Conservation (phyloP, 495 filamentous ascomycete species). For the Penicillium fimorum region DNA sequence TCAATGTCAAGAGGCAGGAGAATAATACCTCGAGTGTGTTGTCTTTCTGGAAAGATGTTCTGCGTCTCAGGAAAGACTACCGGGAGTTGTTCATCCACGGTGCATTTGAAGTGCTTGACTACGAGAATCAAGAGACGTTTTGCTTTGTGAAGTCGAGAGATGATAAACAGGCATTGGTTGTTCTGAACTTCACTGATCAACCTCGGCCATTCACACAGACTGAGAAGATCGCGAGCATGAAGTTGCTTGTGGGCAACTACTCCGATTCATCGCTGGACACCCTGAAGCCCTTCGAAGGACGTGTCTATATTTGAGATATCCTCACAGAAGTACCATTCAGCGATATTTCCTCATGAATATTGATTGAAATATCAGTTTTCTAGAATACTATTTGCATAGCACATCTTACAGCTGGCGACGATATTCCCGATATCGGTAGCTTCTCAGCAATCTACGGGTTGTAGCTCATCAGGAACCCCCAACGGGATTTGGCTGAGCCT, state of each 20-base stretch:
- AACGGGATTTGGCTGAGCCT: background rate
- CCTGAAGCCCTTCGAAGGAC: slow-evolving; percentile 23
- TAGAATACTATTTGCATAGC: background rate
- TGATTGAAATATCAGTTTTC: background rate
- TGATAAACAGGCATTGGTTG: slow-evolving; percentile 15
- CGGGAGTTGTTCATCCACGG: slow-evolving; percentile 55
- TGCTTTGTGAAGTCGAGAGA: slow-evolving; percentile 22
- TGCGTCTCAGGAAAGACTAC: slow-evolving; percentile 48
- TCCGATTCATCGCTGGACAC: background rate
- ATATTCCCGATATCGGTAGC: background rate
- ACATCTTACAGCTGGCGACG: background rate
- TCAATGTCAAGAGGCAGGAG: slow-evolving; percentile 47
- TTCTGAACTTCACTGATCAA: slow-evolving; percentile 24
- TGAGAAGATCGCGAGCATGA: slow-evolving; percentile 1
- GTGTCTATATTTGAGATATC: slow-evolving; percentile 17
- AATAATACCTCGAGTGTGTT: slow-evolving; percentile 37
- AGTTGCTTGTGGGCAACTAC: slow-evolving; percentile 22
- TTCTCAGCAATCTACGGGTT: background rate
- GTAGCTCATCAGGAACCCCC: background rate
- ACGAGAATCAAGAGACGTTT: slow-evolving; percentile 36
- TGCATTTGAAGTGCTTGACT: slow-evolving; percentile 43
- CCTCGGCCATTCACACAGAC: slow-evolving; percentile 17
- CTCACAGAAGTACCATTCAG: background rate
- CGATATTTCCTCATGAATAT: background rate
- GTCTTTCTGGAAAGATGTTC: slow-evolving; percentile 45